Percentiles rank a stretch among this genome's conserved stretches.
Evolutionary conservation across 2,329 filamentous ascomycete species (phyloP).

Genomic region (Trichoderma hamatum): DNA sequence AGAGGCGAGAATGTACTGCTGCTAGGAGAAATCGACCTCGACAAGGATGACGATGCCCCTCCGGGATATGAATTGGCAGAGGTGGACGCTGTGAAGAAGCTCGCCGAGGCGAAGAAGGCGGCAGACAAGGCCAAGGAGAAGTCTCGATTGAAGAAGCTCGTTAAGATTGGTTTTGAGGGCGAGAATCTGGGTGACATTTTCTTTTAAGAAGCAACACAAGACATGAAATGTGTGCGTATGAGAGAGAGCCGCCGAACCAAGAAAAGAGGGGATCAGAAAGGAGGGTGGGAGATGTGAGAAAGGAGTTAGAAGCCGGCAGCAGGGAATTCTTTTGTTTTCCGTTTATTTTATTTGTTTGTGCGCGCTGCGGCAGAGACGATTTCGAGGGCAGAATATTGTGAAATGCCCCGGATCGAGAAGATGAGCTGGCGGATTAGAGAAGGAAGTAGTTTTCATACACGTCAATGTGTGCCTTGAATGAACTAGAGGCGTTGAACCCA

Average conservation of each 20-base stretch:
- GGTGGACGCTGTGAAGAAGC: conserved; percentile 67
- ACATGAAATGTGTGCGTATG: not conserved
- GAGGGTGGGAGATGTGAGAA: too few species aligned
- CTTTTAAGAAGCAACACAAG: conserved; percentile 50
- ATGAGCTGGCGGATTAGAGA: conserved; percentile 6
- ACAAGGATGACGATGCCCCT: conserved; percentile 86
- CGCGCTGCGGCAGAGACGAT: conserved; percentile 32
- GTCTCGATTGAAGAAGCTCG: conserved; percentile 69
- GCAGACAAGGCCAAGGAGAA: conserved; percentile 75
- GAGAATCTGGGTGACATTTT: conserved; percentile 78
- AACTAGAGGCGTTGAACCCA: not conserved
- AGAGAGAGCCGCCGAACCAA: not conserved
- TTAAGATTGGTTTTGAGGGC: conserved; percentile 82
- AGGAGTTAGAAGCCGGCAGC: conserved; percentile 1
- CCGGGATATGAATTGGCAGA: conserved; percentile 71
- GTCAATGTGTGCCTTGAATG: not conserved
- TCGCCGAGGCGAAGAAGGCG: conserved; percentile 72
- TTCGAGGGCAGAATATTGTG: conserved; percentile 63
- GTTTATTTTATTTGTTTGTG: conserved; percentile 16
- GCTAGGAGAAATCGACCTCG: conserved; percentile 93
- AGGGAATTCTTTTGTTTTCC: not conserved
- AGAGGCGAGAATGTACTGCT: conserved; percentile 96
- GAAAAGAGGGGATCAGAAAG: not conserved
- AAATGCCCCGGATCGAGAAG: conserved; percentile 50
- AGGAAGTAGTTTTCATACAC: not conserved